Conservation (phyloP, 495 filamentous ascomycete species). For the Aspergillus diversus region DNA sequence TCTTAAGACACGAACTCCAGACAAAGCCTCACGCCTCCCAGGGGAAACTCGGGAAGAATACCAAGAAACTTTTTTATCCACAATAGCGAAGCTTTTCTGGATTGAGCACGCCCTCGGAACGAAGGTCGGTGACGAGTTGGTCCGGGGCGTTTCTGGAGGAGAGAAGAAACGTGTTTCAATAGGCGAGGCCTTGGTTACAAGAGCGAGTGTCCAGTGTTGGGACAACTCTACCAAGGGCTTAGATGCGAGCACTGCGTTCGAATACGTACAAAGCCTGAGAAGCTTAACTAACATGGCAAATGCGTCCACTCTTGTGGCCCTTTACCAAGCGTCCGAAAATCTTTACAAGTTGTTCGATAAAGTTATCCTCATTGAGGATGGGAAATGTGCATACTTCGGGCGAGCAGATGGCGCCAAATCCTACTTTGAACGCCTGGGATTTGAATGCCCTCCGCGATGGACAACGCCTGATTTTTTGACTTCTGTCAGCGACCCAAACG, state of each 20-base stretch:
- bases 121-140: constrained; percentile 67
- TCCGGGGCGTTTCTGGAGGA: constrained; percentile 71
- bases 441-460: constrained; percentile 61
- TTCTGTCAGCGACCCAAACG: constrained; percentile 65
- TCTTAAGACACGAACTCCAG: constrained; percentile 68
- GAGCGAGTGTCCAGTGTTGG: constrained; percentile 67
- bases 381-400: constrained; percentile 67
- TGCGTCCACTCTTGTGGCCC: constrained; percentile 62
- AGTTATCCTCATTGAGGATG: constrained; percentile 69
- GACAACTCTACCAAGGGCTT: constrained; percentile 72
- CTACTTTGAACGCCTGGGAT: constrained; percentile 69
- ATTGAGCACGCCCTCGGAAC: constrained; percentile 71
- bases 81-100: constrained; percentile 78
- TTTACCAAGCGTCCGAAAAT: constrained; percentile 74
- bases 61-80: constrained; percentile 66
- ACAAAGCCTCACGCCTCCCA: constrained; percentile 58
- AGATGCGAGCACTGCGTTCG: constrained; percentile 67
- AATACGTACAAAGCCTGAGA: constrained; percentile 66
- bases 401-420: constrained; percentile 56
- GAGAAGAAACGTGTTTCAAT: constrained; percentile 76
- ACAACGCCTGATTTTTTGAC: constrained; percentile 74
- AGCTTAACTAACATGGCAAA: constrained; percentile 64
- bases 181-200: constrained; percentile 69
- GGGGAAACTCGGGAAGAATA: constrained; percentile 67
- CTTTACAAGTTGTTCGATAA: constrained; percentile 74